phyloP scores from a whole-genome alignment of 139 green algal species.

The Chlorella sorokiniana region DNA sequence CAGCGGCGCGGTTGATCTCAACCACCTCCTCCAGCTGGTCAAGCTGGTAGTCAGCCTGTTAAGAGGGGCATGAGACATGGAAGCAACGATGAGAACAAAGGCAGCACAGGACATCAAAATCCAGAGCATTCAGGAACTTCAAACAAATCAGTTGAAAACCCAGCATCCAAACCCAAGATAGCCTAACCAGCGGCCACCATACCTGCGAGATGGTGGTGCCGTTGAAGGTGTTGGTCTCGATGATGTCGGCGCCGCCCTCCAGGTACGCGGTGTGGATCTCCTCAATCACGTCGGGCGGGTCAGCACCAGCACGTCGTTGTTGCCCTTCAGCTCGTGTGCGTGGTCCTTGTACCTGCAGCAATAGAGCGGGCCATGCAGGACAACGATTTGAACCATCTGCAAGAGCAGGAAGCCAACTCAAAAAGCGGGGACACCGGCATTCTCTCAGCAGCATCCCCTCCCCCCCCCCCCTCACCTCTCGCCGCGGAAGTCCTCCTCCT shows the following conservation, averaged over 20 bases:
- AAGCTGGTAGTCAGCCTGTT: conserved; percentile 93
- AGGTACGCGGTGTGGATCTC: conserved; percentile 95
- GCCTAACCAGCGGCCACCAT: neutral
- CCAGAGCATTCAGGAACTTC: neutral
- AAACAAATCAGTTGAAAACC: neutral
- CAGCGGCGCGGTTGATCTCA: conserved; percentile 90
- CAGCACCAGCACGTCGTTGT: conserved; percentile 98
- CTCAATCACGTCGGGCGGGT: conserved; percentile 92
- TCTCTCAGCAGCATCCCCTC: neutral
- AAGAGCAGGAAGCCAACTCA: neutral
- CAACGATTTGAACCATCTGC: neutral
- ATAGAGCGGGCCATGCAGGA: neutral
- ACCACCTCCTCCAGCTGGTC: conserved; percentile 86
- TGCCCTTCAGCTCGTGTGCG: conserved; percentile 93
- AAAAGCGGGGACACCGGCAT: too few relatives aligned
- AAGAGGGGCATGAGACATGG: neutral
- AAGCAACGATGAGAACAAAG: conserved; percentile 37
- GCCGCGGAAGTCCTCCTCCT: conserved; percentile 91
- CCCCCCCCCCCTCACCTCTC: conserved; percentile 57
- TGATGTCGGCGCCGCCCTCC: conserved; percentile 93
- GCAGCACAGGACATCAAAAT: neutral
- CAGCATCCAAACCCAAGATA: neutral
- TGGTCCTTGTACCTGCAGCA: conserved; percentile 70
- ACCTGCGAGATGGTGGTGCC: conserved; percentile 81
- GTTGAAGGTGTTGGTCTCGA: conserved; percentile 99